These are phyloP conservation scores for Emmonsiellopsis sp. DNA, from an alignment of 2,329 filamentous ascomycete genomes.

Conservation along the genomic window DNA sequence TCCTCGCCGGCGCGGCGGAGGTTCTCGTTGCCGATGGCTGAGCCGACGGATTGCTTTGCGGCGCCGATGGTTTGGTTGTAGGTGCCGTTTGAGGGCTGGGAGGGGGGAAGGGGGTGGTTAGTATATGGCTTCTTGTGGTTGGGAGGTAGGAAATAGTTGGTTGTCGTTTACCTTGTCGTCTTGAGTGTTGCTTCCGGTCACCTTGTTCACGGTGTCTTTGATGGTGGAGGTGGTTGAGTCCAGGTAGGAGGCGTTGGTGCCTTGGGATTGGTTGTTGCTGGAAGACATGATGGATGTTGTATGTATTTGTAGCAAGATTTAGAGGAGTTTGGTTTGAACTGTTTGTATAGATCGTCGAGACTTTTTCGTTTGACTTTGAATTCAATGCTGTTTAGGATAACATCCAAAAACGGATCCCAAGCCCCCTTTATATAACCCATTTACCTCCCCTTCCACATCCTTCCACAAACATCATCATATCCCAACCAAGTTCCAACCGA, in stretches of 20 bases:
- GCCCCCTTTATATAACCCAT: background rate
- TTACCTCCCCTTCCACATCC: background rate
- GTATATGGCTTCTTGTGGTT: no score
- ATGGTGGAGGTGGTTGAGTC: background rate
- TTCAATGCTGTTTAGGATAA: background rate
- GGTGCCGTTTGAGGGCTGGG: constrained; percentile 46
- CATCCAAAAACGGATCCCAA: background rate
- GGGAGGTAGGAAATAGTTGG: background rate
- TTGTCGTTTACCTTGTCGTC: constrained; percentile 16
- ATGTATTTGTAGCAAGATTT: background rate
- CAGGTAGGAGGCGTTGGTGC: background rate
- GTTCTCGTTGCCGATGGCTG: constrained; percentile 62
- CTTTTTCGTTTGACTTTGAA: background rate
- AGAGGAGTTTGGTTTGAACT: background rate
- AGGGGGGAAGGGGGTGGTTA: background rate
- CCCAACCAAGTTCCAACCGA: background rate
- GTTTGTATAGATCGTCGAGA: background rate
- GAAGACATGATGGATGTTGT: constrained; percentile 2
- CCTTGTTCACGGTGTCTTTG: background rate
- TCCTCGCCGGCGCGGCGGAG: constrained; percentile 65
- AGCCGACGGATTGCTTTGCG: constrained; percentile 73
- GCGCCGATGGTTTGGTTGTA: constrained; percentile 89
- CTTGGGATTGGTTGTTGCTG: background rate
- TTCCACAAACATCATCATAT: background rate
- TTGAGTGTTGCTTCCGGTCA: background rate